Evolutionary conservation across 352 stramenopile species (phyloP).

Genomic region (Halophytophthora polymorphica): DNA sequence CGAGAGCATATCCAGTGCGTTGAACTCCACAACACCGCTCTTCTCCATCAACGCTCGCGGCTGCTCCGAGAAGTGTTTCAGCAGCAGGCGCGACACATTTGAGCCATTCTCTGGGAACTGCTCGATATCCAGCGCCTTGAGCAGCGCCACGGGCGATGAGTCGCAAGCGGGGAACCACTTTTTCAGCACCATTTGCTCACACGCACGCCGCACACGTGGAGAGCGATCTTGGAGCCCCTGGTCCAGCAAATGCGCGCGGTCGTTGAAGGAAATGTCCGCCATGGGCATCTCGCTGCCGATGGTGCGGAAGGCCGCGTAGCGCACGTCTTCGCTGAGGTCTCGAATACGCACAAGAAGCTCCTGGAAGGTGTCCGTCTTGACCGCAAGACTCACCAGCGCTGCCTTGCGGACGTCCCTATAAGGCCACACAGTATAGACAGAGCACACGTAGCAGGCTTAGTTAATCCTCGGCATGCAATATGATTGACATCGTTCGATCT

Average conservation of each 20-base stretch:
- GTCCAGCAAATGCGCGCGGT: constrained; percentile 69
- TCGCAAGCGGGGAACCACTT: constrained; percentile 62
- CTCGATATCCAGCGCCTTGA: constrained; percentile 64
- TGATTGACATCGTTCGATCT: no score
- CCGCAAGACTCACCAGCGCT: constrained; percentile 45
- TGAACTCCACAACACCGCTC: constrained; percentile 33
- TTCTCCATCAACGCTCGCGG: constrained; percentile 24
- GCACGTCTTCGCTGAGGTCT: constrained; percentile 67
- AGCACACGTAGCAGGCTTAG: no score
- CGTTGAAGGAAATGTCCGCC: constrained; percentile 55
- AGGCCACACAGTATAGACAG: not conserved
- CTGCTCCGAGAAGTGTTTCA: constrained; percentile 44
- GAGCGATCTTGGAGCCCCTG: constrained; percentile 74
- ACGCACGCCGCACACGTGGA: constrained; percentile 40
- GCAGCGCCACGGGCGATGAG: constrained; percentile 46
- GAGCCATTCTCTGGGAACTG: constrained; percentile 50
- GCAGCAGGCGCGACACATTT: constrained; percentile 44
- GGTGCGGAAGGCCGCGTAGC: constrained; percentile 51
- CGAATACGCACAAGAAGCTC: constrained; percentile 76
- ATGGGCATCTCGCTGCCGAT: constrained; percentile 43
- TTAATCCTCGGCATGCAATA: no score
- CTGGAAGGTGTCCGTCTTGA: constrained; percentile 39
- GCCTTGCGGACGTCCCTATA: constrained; percentile 75
- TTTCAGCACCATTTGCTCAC: constrained; percentile 69
- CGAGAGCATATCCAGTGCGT: constrained; percentile 42